These are phyloP conservation scores for Penicillium verhagenii DNA, from an alignment of 495 filamentous ascomycete genomes.

Conservation along the genomic window DNA sequence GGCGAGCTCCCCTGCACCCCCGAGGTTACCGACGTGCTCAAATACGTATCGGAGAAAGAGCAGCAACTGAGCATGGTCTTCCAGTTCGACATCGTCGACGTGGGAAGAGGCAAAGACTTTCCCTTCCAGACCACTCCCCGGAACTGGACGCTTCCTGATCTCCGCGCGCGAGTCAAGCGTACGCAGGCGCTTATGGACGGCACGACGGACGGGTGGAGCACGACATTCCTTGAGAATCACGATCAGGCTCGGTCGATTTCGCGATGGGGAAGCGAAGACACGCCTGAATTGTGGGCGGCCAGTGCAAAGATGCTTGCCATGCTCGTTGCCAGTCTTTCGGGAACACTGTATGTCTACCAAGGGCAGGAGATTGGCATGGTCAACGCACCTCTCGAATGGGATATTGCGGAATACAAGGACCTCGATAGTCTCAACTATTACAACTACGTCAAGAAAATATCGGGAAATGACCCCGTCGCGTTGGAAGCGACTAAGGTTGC, in stretches of 20 bases:
- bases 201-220: slow-evolving; percentile 50
- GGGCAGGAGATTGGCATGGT: slow-evolving; percentile 58
- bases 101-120: slow-evolving; percentile 40
- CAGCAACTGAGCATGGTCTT: slow-evolving; percentile 56
- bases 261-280: slow-evolving; percentile 45
- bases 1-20: slow-evolving; percentile 50
- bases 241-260: slow-evolving; percentile 50
- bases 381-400: slow-evolving; percentile 48
- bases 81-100: slow-evolving; percentile 51
- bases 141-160: slow-evolving; percentile 40
- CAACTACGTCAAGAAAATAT: slow-evolving; percentile 30
- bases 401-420: slow-evolving; percentile 50
- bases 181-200: slow-evolving; percentile 49
- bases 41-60: slow-evolving; percentile 43
- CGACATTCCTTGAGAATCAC: slow-evolving; percentile 37
- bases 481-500: slow-evolving; percentile 37
- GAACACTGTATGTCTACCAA: slow-evolving; percentile 57
- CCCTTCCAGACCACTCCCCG: slow-evolving; percentile 38
- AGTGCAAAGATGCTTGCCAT: slow-evolving; percentile 54
- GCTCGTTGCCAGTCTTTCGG: slow-evolving; percentile 49
- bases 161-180: slow-evolving; percentile 34
- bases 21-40: slow-evolving; percentile 42
- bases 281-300: slow-evolving; percentile 39
- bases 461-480: slow-evolving; percentile 27
- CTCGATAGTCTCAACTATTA: slow-evolving; percentile 52